These are phyloP conservation scores for Cyclostephanos tholiformis DNA, from an alignment of 108 stramenopile genomes.

Conservation along the genomic window DNA sequence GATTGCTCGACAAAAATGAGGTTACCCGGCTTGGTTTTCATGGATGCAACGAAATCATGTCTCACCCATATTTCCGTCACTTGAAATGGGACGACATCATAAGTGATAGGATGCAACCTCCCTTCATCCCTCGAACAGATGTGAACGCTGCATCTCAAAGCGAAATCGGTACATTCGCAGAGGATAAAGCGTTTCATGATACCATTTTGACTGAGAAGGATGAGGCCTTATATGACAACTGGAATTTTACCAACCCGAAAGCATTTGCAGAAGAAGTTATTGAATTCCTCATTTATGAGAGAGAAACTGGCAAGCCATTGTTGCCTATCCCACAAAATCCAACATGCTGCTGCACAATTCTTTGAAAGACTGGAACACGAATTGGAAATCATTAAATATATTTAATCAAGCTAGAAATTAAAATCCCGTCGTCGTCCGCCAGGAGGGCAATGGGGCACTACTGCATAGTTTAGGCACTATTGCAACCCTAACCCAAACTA, in stretches of 20 bases:
- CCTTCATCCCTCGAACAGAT: conserved; percentile 90
- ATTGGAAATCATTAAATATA: no score
- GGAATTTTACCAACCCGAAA: conserved; percentile 85
- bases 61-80: conserved; percentile 90
- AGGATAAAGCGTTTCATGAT: conserved; percentile 76
- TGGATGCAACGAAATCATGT: conserved; percentile 91
- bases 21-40: conserved; percentile 73
- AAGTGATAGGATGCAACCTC: conserved; percentile 74
- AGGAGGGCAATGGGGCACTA: no score
- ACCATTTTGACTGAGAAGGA: conserved; percentile 71
- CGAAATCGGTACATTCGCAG: conserved; percentile 84
- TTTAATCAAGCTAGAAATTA: no score
- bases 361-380: conserved; percentile 1
- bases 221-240: conserved; percentile 71
- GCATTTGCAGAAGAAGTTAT: conserved; percentile 85
- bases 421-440: no score
- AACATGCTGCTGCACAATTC: conserved; percentile 63
- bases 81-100: conserved; percentile 84
- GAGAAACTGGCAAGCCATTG: conserved; percentile 78
- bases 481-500: no score
- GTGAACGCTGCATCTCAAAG: conserved; percentile 91
- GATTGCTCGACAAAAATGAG: conserved; percentile 83
- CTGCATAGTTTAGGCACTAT: no score
- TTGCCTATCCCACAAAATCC: conserved; percentile 59
- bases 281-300: conserved; percentile 87